A percentile compares a stretch with the other conserved stretches of the same genome.
Conservation (phyloP, 2,329 filamentous ascomycete species). For the Neurospora crassa region DNA sequence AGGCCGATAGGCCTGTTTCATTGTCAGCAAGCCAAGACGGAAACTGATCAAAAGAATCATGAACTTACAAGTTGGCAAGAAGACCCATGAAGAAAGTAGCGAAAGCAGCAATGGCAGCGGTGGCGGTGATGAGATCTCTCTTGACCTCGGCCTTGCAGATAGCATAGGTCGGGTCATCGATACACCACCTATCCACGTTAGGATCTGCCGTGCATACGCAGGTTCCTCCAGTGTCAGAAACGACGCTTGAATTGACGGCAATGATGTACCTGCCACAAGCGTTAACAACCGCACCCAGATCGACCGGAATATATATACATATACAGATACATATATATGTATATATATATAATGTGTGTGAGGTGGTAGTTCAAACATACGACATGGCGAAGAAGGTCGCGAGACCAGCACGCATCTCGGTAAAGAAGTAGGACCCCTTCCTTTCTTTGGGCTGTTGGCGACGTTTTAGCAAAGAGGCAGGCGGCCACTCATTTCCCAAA, state of each 20-base stretch:
- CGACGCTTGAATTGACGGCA: slow-evolving; percentile 42
- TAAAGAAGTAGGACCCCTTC: slow-evolving; percentile 69
- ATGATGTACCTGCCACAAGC: slow-evolving; percentile 33
- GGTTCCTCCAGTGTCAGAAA: slow-evolving; percentile 60
- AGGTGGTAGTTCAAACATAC: slow-evolving; percentile 38
- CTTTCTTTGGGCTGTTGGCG: slow-evolving; percentile 52
- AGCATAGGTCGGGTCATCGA: slow-evolving; percentile 46
- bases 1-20: slow-evolving; percentile 49
- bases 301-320: no score
- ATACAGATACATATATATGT: no score
- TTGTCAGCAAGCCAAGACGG: background rate
- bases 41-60: no score
- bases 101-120: slow-evolving; percentile 71
- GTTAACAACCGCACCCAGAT: background rate
- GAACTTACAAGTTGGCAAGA: slow-evolving; percentile 60
- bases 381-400: slow-evolving; percentile 65
- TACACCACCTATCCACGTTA: slow-evolving; percentile 42
- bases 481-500: slow-evolving; percentile 1
- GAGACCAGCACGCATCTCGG: slow-evolving; percentile 73
- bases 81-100: slow-evolving; percentile 78
- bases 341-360: background rate
- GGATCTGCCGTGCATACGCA: slow-evolving; percentile 56
- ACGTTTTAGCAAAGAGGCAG: slow-evolving; percentile 12
- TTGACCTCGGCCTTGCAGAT: slow-evolving; percentile 57
- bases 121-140: slow-evolving; percentile 74